Evolutionary conservation across 371 early-diverging fungal genomes (phyloP), one percentile per base, ranked within the genome.

Genomic region (Dentiscutata heterogama): DNA sequence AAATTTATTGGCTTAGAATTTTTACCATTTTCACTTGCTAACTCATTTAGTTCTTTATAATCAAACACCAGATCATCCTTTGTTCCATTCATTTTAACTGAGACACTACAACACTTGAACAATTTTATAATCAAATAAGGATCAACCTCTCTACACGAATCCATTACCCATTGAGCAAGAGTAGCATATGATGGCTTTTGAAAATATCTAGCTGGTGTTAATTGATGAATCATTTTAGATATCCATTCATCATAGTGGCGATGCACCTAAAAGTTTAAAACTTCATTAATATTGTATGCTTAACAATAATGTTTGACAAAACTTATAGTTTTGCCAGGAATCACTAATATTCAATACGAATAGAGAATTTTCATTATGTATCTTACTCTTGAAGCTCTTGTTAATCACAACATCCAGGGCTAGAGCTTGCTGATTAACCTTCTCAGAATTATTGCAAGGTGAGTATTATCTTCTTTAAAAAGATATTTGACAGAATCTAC

Each of bases 71-170:
- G 63, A 63, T 77, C 42, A 39, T 77, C 63, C 35, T 77, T 31
- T 25, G 78, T 42, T n/a, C 64, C 64, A 78, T 78, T 51, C 3
- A 64, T 63, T 78, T 56, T 56, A 50, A 39, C 61, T 22, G 11
- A 31, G 63, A 78, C 50, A 46, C 64, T 42, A 22, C 64, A 78
- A n/a, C 50, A 56, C 50, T 78, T 63, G 63, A 77, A 77, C 46
- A 27, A 56, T 35, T 74, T 74, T 56, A 58, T 22, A 75, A 70
- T 70, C 20, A 46, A n/a, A 18, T 7, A 20, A 56, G 11, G 16
- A 18, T 56, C 18, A 56, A 56, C 18, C 6, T 18, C 0, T 20
- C 20, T 56, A 2, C 18, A 56, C 20, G 20, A 56, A 20, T 56
- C 18, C 18, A 20, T 56, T 18, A 58, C 16, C 58, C 10, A 58